Base-by-base conservation (phyloP, 1,284 basidiomycete species). In the Sporisorium exsertum region DNA sequence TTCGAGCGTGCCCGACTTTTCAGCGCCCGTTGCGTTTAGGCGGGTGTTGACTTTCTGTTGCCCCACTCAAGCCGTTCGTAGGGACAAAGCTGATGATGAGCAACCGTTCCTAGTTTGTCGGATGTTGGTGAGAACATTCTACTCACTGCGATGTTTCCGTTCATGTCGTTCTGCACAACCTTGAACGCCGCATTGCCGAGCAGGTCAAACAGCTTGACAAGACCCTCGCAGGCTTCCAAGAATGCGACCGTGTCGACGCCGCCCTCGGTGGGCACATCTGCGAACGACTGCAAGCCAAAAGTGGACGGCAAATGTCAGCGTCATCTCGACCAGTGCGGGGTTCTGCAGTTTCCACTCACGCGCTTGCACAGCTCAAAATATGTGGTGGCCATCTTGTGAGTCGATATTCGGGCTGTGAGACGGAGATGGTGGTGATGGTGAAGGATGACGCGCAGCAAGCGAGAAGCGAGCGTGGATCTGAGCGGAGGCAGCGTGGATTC, bases 141-240 rank as follows among this genome's bases (percentile, higher is more conserved):
- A 72, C 79, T 53, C 59, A 83, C 81, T 50, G 88, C 88, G 86
- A 99, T 97, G 87, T 99, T 99, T 27, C 94, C 94, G 67, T 90
- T 93, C 80, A 99, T 86, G 87, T 99, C 97, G 77, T 87, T 90
- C 87, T 95, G 91, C 8, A 99, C 96, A 26, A 92, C 88, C 3
- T 88, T 80, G 86, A 99, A 98, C 0, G 95, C 94, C 5, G 92
- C 87, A 77, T 93, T 94, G 71, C 93, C 92, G 55, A 99, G 91
- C 24, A 97, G 88, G 88, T 94, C 96, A 95, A 99, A 97, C 79
- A 99, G 88, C 77, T 92, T 91, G 75, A 96, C 92, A 54, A 99
- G 89, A 49, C 94, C 95, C 79, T 94, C 90, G 3, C 93, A 89
- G 10, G 97, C 97, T 82, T 97, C 91, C 73, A 96, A 89, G 88